phyloP scores from a whole-genome alignment of 108 stramenopile species.

The Mayamaea pseudoterrestris region DNA sequence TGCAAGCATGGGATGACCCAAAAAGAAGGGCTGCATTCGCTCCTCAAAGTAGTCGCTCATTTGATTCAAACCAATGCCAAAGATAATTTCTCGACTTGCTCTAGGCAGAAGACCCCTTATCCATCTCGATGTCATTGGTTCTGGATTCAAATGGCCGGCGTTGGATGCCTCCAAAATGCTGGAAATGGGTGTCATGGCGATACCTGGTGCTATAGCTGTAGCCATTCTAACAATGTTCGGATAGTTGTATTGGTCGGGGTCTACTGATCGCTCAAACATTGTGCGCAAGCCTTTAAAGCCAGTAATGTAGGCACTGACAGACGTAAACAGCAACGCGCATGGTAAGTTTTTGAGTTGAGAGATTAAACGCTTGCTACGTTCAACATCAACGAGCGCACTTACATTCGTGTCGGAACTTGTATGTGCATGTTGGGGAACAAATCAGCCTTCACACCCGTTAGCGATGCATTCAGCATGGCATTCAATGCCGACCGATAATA shows the following conservation, averaged over 20 bases:
- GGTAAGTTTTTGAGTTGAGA: no score
- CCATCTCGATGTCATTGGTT: constrained; percentile 42
- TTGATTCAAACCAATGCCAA: constrained; percentile 69
- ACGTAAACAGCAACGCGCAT: no score
- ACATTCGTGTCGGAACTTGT: constrained; percentile 62
- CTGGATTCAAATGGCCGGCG: constrained; percentile 58
- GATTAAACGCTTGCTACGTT: no score
- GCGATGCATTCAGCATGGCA: constrained; percentile 42
- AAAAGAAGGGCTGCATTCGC: constrained; percentile 12
- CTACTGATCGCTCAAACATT: constrained; percentile 22
- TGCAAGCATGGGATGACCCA: constrained; percentile 19
- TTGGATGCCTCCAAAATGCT: constrained; percentile 63
- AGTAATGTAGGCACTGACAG: background rate
- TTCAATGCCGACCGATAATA: constrained; percentile 62
- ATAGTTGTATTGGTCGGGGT: constrained; percentile 18
- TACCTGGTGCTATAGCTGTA: constrained; percentile 45
- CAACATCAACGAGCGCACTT: no score
- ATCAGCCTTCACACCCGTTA: constrained; percentile 34
- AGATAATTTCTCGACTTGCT: constrained; percentile 55
- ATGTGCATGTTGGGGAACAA: constrained; percentile 71
- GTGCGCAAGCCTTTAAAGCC: background rate
- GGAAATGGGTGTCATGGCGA: constrained; percentile 66
- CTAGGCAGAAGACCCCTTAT: constrained; percentile 52
- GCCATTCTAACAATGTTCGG: constrained; percentile 18
- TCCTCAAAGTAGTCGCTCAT: constrained; percentile 66